Conservation (phyloP, 176 grass and related monocot species). For the Eragrostis nindensis region DNA sequence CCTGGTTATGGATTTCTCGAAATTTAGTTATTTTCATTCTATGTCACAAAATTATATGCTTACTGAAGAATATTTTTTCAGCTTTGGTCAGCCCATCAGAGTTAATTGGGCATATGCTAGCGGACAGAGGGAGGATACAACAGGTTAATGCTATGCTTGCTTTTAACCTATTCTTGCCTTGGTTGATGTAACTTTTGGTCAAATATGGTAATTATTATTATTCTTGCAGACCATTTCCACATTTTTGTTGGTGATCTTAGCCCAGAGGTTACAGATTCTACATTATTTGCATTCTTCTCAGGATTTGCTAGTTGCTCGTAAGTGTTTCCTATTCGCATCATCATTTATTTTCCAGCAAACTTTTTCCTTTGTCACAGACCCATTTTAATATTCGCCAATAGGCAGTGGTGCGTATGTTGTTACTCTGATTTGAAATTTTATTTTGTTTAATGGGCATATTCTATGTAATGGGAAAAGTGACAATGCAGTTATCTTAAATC, state of each 20-base stretch:
- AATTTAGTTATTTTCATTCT: neutral
- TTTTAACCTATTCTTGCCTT: slow-evolving; percentile 1
- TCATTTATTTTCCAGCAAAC: neutral
- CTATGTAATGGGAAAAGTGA: neutral
- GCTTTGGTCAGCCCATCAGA: slow-evolving; percentile 83
- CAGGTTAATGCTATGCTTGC: slow-evolving; percentile 53
- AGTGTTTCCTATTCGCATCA: slow-evolving; percentile 34
- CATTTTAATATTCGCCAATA: neutral
- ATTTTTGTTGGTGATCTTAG: slow-evolving; percentile 95
- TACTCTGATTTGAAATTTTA: slow-evolving; percentile 1
- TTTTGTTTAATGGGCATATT: neutral
- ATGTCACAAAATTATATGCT: neutral
- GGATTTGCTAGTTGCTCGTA: slow-evolving; percentile 81
- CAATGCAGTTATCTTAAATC: neutral
- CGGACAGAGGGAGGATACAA: slow-evolving; percentile 82
- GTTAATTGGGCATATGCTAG: slow-evolving; percentile 95
- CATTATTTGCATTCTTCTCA: slow-evolving; percentile 79
- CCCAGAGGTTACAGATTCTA: slow-evolving; percentile 85
- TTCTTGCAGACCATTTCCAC: slow-evolving; percentile 67
- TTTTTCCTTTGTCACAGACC: neutral
- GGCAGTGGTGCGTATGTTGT: neutral
- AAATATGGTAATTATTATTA: slow-evolving; percentile 18
- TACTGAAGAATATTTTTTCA: slow-evolving; percentile 37
- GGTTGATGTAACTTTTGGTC: slow-evolving; percentile 13
- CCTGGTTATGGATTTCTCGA: neutral